A percentile compares a stretch with the other conserved stretches of the same genome.
Conservation (phyloP, 768 basidiomycete genomes). For the Tricholomella constricta region DNA sequence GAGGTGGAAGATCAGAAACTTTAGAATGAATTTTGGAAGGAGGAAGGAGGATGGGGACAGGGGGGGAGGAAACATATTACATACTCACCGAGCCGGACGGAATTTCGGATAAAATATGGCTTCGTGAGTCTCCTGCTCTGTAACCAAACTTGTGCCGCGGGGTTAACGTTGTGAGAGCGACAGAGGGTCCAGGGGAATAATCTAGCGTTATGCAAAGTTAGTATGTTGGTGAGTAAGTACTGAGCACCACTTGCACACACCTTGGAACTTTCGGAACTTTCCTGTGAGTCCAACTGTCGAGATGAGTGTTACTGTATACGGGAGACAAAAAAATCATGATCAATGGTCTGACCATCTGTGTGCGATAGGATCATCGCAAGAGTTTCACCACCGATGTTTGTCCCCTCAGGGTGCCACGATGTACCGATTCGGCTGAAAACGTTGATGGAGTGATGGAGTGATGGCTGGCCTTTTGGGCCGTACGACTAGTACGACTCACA, state of each 20-base stretch:
- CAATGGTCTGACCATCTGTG: background rate
- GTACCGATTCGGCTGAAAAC: background rate
- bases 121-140: background rate
- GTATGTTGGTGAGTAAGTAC: too few species aligned
- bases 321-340: background rate
- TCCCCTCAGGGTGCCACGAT: background rate
- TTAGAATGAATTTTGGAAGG: background rate
- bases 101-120: background rate
- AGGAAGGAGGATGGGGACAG: background rate
- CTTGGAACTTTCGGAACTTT: too few species aligned
- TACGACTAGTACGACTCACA: too few species aligned
- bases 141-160: background rate
- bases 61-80: background rate
- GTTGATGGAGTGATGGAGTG: background rate
- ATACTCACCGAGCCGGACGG: background rate
- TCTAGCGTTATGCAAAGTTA: too few species aligned
- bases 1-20: background rate
- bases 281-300: background rate
- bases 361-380: conserved; percentile 2
- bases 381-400: conserved; percentile 2
- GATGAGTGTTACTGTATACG: background rate
- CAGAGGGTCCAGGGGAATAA: too few species aligned
- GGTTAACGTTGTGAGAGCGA: too few species aligned
- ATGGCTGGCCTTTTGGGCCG: too few species aligned
- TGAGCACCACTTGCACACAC: too few species aligned